Evolutionary conservation across 2,329 filamentous ascomycete species (phyloP), one percentile per base, ranked within the genome.

Genomic region (Metarhizium brunneum): DNA sequence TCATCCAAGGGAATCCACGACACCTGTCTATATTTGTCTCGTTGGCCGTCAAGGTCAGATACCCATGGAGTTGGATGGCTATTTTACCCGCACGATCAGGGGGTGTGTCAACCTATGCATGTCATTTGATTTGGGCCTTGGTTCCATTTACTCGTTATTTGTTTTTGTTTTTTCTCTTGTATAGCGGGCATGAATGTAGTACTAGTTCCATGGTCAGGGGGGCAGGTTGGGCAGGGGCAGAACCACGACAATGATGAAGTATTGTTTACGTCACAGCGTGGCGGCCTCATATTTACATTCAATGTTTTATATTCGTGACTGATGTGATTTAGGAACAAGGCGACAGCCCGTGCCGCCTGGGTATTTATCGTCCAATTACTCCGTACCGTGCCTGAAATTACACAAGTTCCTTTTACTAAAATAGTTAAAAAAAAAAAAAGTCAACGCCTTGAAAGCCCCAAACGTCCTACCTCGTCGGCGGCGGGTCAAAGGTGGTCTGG

Each of bases 401-500:
- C 25, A 25, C 25, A 25, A 25, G 25, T 1, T 25, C 25, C 25
- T 25, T 25, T 25, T 25, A 25, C 25, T 25, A 25, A 25, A 3
- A 25, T 25, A 25, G 3, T 4, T n/a, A n/a, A n/a, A 25, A 25
- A 25, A 25, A 25, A 25, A 25, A 25, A 25, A 25, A 25, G 25
- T 25, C 25, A 25, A 25, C 25, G 25, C 25, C 25, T 25, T 25
- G 25, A 25, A 25, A 25, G 25, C 25, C 25, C 25, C 1, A 3
- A 25, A 25, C 25, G 25, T 25, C 25, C 42, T 56, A 55, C 35
- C 56, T 65, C 49, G 58, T 66, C 0, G 73, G 73, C 14, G 73
- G 72, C 25, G 69, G 69, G 36, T 70, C 67, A 60, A 77, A 77
- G 2, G 66, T 66, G 8, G 66, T 69, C 62, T 70, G 68, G 18